Base-by-base conservation (phyloP, 2,329 filamentous ascomycete genomes). In the Bipolaris sorokiniana region DNA sequence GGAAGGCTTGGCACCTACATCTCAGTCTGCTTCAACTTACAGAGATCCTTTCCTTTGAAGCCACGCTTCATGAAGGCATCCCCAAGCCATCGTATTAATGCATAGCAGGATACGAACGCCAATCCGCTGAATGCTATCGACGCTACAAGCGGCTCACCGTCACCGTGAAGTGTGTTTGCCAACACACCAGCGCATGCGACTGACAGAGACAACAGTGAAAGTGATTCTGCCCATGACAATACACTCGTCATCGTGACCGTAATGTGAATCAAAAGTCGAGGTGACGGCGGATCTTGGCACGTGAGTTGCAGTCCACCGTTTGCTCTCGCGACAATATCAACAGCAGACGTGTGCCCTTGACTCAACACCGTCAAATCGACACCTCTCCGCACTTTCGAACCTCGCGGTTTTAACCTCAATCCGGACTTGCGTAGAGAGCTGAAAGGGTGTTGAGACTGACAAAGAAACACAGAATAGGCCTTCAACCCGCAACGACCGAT, bases 41-140 rank as follows among this genome's bases (percentile, higher is more conserved):
- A 89, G 82, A 97, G 83, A 76, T 99, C 95, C 70, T 86, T 90
- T 54, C 95, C 95, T 74, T 93, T 95, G 73, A 97, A 85, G 15
- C 94, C 95, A 36, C 91, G 91, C 66, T 86, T 88, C 74, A 97
- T 88, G 76, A 99, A 98, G 1, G 90, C 89, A 54, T 91, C 88
- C 1, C 94, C 94, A 5, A 97, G 89, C 94, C 94, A 98, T 81
- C 90, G 84, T 77, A 98, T 94, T 80, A 97, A 86, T 69, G 90
- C 87, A 77, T 91, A 98, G 59, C 88, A 88, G 46, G 89, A 86
- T 3, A 88, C 83, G 75, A 97, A 99, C 34, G 91, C 92, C 64
- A 97, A 82, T 20, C 89, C 86, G 70, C 91, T 95, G 68, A 98
- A 89, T 15, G 93, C 91, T 54, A 97, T 81, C 1, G 92, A 97